These are phyloP conservation scores for Datisca glomerata DNA, from an alignment of 306 rosid species.

Conservation along the genomic window DNA sequence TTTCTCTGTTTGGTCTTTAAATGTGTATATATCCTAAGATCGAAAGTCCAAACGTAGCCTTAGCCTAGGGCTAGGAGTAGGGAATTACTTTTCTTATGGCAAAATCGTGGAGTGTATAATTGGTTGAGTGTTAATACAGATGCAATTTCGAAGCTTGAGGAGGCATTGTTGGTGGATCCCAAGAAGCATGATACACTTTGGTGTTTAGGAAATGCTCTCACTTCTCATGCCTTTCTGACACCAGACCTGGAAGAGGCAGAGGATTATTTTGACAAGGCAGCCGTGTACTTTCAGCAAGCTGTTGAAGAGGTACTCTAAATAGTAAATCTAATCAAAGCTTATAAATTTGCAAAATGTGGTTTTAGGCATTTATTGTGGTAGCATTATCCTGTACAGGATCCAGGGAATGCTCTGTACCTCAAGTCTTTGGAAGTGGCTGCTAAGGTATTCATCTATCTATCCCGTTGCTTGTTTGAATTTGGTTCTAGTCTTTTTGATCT, in stretches of 20 bases:
- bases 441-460: constrained; percentile 49
- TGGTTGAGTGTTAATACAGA: constrained; percentile 30
- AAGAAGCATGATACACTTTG: constrained; percentile 73
- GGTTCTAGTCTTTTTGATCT: too few species aligned
- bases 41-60: too few species aligned
- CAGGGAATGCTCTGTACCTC: constrained; percentile 45
- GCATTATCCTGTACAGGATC: constrained; percentile 42
- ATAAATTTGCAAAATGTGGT: neutral
- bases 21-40: too few species aligned
- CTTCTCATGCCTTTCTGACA: constrained; percentile 56
- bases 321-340: too few species aligned
- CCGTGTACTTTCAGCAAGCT: constrained; percentile 47
- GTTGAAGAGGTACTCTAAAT: constrained; percentile 42
- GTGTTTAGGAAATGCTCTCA: constrained; percentile 81
- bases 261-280: constrained; percentile 37
- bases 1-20: too few species aligned
- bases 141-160: constrained; percentile 66
- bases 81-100: constrained; percentile 41
- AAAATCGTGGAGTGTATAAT: constrained; percentile 1
- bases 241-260: constrained; percentile 59
- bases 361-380: constrained; percentile 2
- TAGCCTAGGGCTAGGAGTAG: too few species aligned
- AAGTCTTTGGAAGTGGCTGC: constrained; percentile 77
- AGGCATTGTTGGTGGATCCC: constrained; percentile 56
- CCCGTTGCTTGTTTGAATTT: neutral